Conservation (phyloP, 257 asterid species). For the Nicotiana benthamiana region DNA sequence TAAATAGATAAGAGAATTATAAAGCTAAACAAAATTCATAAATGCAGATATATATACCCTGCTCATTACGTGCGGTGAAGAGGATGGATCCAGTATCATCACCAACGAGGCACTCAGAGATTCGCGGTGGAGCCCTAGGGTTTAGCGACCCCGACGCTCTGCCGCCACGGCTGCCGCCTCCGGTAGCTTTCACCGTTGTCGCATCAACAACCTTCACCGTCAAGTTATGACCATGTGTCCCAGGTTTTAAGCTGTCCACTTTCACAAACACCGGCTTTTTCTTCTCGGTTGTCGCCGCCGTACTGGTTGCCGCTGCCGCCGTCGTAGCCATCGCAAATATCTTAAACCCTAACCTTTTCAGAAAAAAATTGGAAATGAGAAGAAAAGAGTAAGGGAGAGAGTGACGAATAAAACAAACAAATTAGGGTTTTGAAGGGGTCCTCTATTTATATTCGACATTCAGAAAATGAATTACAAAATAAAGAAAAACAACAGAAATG, state of each 20-base stretch:
- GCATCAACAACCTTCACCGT: slow-evolving; percentile 33
- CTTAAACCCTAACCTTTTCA: slow-evolving; percentile 15
- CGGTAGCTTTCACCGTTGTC: slow-evolving; percentile 21
- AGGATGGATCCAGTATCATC: slow-evolving; percentile 31
- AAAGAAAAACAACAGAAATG: background rate
- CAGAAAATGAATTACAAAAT: background rate
- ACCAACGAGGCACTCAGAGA: slow-evolving; percentile 36
- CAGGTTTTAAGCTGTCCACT: slow-evolving; percentile 32
- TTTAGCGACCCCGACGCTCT: slow-evolving; percentile 15
- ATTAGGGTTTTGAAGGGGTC: background rate
- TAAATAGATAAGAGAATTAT: background rate
- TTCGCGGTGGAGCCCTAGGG: slow-evolving; percentile 18
- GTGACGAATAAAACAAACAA: background rate
- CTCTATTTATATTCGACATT: too few relatives aligned
- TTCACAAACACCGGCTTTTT: slow-evolving; percentile 41
- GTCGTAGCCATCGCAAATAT: slow-evolving; percentile 20
- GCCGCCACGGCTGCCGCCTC: slow-evolving; percentile 5
- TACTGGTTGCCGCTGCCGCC: slow-evolving; percentile 5
- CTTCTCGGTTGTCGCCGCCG: slow-evolving; percentile 15
- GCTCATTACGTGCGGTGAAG: slow-evolving; percentile 36
- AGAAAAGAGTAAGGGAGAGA: background rate
- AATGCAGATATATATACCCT: slow-evolving; percentile 12
- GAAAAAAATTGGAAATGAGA: background rate
- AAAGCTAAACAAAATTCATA: background rate
- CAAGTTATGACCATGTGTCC: slow-evolving; percentile 36